phyloP scores from a whole-genome alignment of 2,329 filamentous ascomycete genomes.

The Uncinocarpus reesii region DNA sequence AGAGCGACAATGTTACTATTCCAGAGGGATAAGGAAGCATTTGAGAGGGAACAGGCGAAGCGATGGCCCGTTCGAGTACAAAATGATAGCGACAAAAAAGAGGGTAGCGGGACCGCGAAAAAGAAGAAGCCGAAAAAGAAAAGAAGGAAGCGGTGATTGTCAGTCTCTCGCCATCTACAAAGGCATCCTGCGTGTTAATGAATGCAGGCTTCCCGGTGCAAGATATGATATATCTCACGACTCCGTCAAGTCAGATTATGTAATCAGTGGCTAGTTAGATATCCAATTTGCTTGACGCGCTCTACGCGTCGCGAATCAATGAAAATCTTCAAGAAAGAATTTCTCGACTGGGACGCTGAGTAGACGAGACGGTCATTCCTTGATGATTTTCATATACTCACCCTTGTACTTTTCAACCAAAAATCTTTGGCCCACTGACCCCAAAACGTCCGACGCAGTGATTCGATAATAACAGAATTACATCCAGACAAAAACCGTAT shows the following conservation, averaged over 20 bases:
- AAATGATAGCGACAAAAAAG: constrained; percentile 33
- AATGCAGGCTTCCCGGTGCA: too few relatives aligned
- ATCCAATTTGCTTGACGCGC: background rate
- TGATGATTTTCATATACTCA: too few relatives aligned
- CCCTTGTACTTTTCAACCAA: too few relatives aligned
- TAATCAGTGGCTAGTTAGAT: background rate
- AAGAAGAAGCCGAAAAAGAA: constrained; percentile 41
- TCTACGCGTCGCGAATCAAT: background rate
- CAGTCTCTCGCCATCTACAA: background rate
- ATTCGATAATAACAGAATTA: too few relatives aligned
- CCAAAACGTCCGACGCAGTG: too few relatives aligned
- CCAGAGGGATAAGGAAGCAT: constrained; percentile 67
- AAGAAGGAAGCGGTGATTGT: constrained; percentile 26
- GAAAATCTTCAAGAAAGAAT: background rate
- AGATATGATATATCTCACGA: too few relatives aligned
- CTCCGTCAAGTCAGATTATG: too few relatives aligned
- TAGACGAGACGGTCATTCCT: too few relatives aligned
- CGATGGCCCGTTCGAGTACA: constrained; percentile 45
- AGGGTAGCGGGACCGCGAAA: constrained; percentile 33
- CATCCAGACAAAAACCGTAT: too few relatives aligned
- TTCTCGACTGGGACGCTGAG: too few relatives aligned
- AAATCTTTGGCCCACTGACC: too few relatives aligned
- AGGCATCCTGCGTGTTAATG: background rate
- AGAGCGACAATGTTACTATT: constrained; percentile 84
- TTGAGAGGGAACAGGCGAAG: constrained; percentile 69